A percentile compares a stretch with the other conserved stretches of the same genome.
phyloP scores from a whole-genome alignment of 2,329 filamentous ascomycete genomes.

The Trichoderma atroviride region DNA sequence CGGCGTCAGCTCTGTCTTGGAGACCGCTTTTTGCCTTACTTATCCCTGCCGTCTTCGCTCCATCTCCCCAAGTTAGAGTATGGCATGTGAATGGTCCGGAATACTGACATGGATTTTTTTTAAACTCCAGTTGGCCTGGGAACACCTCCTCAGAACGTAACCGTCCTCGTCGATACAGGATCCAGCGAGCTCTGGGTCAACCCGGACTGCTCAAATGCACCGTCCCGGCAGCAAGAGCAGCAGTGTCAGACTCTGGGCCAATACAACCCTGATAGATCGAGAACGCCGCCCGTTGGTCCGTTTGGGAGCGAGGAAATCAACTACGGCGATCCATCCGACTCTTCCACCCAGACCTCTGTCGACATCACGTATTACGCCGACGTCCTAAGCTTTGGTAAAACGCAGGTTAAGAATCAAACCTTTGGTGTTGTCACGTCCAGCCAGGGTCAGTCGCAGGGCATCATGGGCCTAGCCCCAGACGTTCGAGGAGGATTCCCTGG shows the following conservation, averaged over 20 bases:
- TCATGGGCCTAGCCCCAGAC: slow-evolving; percentile 54
- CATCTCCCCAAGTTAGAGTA: not conserved
- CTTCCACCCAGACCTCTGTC: slow-evolving; percentile 41
- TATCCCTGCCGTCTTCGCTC: too few relatives aligned
- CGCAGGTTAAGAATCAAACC: slow-evolving; percentile 48
- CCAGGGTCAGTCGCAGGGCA: slow-evolving; percentile 53
- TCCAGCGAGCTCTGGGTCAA: slow-evolving; percentile 61
- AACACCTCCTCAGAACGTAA: slow-evolving; percentile 46
- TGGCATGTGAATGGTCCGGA: too few relatives aligned
- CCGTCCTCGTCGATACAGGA: slow-evolving; percentile 55
- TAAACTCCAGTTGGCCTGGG: slow-evolving; percentile 46
- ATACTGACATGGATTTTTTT: not conserved
- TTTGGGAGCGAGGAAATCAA: slow-evolving; percentile 43
- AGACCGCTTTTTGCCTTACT: not conserved
- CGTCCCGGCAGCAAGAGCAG: slow-evolving; percentile 37
- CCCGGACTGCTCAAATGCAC: slow-evolving; percentile 49
- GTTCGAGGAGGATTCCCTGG: slow-evolving; percentile 43
- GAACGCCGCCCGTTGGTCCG: slow-evolving; percentile 43
- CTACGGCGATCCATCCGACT: slow-evolving; percentile 45
- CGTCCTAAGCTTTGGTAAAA: slow-evolving; percentile 48
- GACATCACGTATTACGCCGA: slow-evolving; percentile 52
- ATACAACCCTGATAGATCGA: slow-evolving; percentile 49
- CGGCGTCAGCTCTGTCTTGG: not conserved
- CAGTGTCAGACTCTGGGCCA: slow-evolving; percentile 48
- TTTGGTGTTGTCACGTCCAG: slow-evolving; percentile 53